Percentiles rank a stretch among this genome's conserved stretches.
These are phyloP conservation scores for Backusella luteola DNA, from an alignment of 192 early-diverging fungal genomes.

Conservation along the genomic window DNA sequence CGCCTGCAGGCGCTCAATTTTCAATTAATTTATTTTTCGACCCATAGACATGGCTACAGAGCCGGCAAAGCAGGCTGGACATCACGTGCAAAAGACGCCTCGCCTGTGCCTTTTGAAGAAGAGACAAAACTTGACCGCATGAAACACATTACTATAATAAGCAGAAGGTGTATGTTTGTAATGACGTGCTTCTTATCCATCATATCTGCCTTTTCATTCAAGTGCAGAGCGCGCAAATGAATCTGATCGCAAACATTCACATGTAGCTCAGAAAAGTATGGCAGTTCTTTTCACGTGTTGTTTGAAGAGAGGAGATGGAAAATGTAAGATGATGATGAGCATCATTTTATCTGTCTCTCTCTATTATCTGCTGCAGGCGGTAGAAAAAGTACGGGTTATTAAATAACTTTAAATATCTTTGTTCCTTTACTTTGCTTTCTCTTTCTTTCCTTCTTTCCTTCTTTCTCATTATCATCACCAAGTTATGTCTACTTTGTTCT, in stretches of 20 bases:
- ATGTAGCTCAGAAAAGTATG: not conserved
- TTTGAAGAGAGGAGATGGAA: not conserved
- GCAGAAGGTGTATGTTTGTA: not conserved
- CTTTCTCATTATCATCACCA: not conserved
- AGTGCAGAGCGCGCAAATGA: not conserved
- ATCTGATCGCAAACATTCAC: not conserved
- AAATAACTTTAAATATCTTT: slow-evolving; percentile 1
- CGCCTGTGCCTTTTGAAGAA: not conserved
- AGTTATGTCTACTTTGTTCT: slow-evolving; percentile 10
- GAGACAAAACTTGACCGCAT: not conserved
- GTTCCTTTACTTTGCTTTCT: not conserved
- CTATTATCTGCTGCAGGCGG: not conserved
- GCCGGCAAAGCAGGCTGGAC: too few relatives aligned
- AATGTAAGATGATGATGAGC: not conserved
- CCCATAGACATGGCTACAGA: too few relatives aligned
- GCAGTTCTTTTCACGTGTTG: not conserved
- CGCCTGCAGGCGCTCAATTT: too few relatives aligned
- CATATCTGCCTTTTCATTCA: not conserved
- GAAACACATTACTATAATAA: not conserved
- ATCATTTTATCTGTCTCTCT: not conserved
- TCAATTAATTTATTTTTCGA: too few relatives aligned
- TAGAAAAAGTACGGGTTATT: not conserved
- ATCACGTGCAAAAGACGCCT: not conserved
- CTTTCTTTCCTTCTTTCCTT: not conserved
- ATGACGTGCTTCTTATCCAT: not conserved